These are phyloP conservation scores for Stropharia rugosoannulata DNA, from an alignment of 768 basidiomycete genomes.

Conservation along the genomic window DNA sequence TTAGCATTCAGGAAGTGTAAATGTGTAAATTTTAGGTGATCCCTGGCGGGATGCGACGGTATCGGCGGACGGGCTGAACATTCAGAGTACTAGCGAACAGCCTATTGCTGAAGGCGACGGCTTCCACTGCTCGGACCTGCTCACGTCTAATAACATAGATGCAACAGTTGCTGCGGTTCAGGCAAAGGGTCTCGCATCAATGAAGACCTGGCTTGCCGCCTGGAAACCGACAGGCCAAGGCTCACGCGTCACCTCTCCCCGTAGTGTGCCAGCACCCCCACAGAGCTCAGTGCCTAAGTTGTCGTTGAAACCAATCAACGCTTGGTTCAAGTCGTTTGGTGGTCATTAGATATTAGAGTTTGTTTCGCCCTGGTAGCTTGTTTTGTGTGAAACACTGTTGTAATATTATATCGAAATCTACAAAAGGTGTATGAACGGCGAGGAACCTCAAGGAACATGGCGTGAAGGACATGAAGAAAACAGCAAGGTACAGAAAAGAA, in stretches of 20 bases:
- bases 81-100: constrained; percentile 47
- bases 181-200: constrained; percentile 44
- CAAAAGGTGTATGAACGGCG: too few relatives aligned
- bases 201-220: constrained; percentile 51
- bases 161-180: constrained; percentile 54
- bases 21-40: constrained; percentile 44
- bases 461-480: too few relatives aligned
- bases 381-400: too few relatives aligned
- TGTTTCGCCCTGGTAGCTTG: too few relatives aligned
- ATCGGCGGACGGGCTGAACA: constrained; percentile 47
- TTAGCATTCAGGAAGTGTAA: neutral
- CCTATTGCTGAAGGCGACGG: constrained; percentile 57
- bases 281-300: constrained; percentile 1
- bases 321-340: constrained; percentile 29
- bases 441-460: too few relatives aligned
- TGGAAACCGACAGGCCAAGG: constrained; percentile 20
- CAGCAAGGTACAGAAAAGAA: too few relatives aligned
- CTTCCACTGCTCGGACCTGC: constrained; percentile 66
- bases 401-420: too few relatives aligned
- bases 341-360: constrained; percentile 7
- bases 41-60: constrained; percentile 71
- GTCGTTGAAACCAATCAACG: constrained; percentile 30
- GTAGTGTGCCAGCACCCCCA: constrained; percentile 13
- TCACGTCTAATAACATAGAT: constrained; percentile 41
- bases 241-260: constrained; percentile 8